phyloP scores from a whole-genome alignment of 306 rosid genomes.

The Vicia villosa region DNA sequence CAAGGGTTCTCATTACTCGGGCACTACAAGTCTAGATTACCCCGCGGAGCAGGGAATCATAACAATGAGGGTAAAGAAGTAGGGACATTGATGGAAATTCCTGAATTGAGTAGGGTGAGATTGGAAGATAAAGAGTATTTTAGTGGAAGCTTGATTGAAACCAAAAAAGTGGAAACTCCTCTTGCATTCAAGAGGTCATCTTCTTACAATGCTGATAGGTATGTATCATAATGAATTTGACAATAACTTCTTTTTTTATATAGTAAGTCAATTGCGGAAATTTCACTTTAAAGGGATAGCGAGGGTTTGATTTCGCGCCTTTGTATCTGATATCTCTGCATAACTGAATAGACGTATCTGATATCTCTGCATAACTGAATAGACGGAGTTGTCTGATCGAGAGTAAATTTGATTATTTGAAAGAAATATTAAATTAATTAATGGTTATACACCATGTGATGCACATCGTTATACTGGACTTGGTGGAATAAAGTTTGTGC shows the following conservation, averaged over 20 bases:
- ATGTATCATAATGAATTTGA: slow-evolving; percentile 9
- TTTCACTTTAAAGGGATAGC: no score
- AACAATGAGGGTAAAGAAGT: slow-evolving; percentile 44
- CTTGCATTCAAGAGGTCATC: slow-evolving; percentile 77
- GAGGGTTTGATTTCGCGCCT: no score
- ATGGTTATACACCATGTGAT: neutral
- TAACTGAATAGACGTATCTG: no score
- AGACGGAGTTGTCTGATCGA: no score
- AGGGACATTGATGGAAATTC: slow-evolving; percentile 52
- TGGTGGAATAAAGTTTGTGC: slow-evolving; percentile 22
- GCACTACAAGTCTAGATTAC: slow-evolving; percentile 60
- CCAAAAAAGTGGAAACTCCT: slow-evolving; percentile 54
- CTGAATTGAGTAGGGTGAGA: slow-evolving; percentile 51
- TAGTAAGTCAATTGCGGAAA: no score
- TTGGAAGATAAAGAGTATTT: slow-evolving; percentile 93
- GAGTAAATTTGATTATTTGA: no score
- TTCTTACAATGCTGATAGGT: slow-evolving; percentile 92
- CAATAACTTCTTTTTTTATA: no score
- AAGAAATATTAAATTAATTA: no score
- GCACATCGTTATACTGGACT: neutral
- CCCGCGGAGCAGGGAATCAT: slow-evolving; percentile 58
- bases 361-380: no score
- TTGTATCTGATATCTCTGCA: no score
- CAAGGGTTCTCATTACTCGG: slow-evolving; percentile 67
- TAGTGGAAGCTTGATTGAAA: slow-evolving; percentile 89